phyloP scores from a whole-genome alignment of 192 early-diverging fungal genomes.

The Chytriomyces sp. region DNA sequence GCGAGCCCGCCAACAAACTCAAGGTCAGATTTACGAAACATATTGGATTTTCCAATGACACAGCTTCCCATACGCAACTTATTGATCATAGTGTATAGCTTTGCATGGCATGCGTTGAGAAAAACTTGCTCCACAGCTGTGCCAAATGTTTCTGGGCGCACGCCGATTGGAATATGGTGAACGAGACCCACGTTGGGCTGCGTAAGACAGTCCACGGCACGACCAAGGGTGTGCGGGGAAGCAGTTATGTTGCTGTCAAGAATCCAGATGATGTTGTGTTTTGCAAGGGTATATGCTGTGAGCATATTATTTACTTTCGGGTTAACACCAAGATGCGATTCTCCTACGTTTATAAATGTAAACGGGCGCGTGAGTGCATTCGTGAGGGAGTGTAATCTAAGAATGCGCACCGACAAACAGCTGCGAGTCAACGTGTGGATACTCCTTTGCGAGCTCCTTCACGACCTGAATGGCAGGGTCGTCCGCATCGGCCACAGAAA shows the following conservation, averaged over 20 bases:
- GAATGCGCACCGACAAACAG: conserved; percentile 71
- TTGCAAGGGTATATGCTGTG: conserved; percentile 72
- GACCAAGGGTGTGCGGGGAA: conserved; percentile 72
- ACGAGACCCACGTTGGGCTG: conserved; percentile 81
- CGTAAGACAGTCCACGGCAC: conserved; percentile 79
- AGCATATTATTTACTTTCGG: conserved; percentile 97
- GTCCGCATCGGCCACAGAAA: conserved; percentile 77
- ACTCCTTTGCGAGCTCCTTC: conserved; percentile 64
- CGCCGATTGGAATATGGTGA: conserved; percentile 91
- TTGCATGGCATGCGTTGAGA: conserved; percentile 88
- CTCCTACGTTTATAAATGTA: conserved; percentile 60
- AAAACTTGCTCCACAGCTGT: conserved; percentile 85
- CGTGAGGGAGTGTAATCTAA: conserved; percentile 40
- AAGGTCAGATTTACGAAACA: conserved; percentile 85
- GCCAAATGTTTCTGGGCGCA: conserved; percentile 70
- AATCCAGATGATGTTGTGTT: conserved; percentile 93
- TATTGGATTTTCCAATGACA: conserved; percentile 92
- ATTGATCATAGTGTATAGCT: conserved; percentile 96
- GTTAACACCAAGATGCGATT: conserved; percentile 79
- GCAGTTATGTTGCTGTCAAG: conserved; percentile 89
- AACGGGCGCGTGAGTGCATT: too few species aligned
- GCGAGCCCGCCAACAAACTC: conserved; percentile 79
- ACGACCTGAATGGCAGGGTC: conserved; percentile 87
- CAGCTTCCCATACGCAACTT: conserved; percentile 75
- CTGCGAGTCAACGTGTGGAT: conserved; percentile 73